A percentile compares a stretch with the other conserved stretches of the same genome.
These are phyloP conservation scores for Phialophora tarda DNA, from an alignment of 2,329 filamentous ascomycete species.

Conservation along the genomic window DNA sequence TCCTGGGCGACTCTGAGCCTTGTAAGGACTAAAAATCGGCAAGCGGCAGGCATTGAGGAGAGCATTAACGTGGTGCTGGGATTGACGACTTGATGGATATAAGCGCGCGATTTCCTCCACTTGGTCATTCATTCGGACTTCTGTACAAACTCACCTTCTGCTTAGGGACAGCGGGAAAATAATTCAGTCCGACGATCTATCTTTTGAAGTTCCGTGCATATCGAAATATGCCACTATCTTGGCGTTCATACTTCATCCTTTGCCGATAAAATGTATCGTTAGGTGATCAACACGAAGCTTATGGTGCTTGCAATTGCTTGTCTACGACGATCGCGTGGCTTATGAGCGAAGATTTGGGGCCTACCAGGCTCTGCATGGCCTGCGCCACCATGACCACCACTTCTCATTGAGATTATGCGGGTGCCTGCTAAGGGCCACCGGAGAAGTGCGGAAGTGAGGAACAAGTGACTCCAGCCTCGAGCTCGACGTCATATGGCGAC, in stretches of 20 bases:
- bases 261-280: not conserved
- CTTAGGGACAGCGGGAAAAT: not conserved
- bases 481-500: conserved; percentile 4
- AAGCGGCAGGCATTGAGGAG: not conserved
- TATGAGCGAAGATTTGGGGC: not conserved
- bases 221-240: not conserved
- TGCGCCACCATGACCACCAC: not conserved
- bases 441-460: conserved; percentile 5
- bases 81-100: conserved; percentile 18
- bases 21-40: not conserved
- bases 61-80: not conserved
- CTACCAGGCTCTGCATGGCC: not conserved
- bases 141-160: conserved; percentile 19
- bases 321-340: not conserved
- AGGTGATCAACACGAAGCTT: not conserved
- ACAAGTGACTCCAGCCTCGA: not conserved
- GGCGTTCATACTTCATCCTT: not conserved
- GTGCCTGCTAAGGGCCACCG: not conserved
- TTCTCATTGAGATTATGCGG: not conserved
- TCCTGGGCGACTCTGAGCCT: conserved; percentile 6
- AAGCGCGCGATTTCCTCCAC: conserved; percentile 21
- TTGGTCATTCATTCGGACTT: conserved; percentile 15
- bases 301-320: conserved; percentile 1
- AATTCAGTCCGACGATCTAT: not conserved
- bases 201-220: not conserved